Percentiles rank a stretch among this genome's conserved stretches.
These are phyloP conservation scores for Cyberlindnera mrakii DNA, from an alignment of 805 yeast genomes.

Conservation along the genomic window DNA sequence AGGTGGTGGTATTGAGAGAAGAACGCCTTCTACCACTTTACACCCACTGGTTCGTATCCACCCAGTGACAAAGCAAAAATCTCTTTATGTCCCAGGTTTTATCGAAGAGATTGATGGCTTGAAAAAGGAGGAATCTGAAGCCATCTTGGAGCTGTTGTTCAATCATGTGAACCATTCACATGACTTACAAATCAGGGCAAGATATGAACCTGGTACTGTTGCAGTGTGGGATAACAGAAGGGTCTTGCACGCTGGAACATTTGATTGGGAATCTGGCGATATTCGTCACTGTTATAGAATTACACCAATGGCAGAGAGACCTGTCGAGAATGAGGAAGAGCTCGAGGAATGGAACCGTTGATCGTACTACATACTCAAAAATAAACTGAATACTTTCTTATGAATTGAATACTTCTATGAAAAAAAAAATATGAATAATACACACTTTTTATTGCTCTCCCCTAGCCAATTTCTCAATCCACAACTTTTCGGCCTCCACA, in stretches of 20 bases:
- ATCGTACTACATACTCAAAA: too few relatives aligned
- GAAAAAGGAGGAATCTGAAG: slow-evolving; percentile 42
- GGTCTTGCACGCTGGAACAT: slow-evolving; percentile 46
- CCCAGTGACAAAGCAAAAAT: slow-evolving; percentile 61
- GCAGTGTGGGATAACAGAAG: slow-evolving; percentile 24
- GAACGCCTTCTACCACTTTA: slow-evolving; percentile 17
- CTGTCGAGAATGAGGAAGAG: too few relatives aligned
- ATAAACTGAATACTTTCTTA: neutral
- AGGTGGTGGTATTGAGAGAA: slow-evolving; percentile 44
- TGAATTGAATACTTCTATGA: too few relatives aligned
- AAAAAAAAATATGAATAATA: neutral
- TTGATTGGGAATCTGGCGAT: slow-evolving; percentile 35
- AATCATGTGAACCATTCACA: slow-evolving; percentile 41
- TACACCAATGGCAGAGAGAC: slow-evolving; percentile 41
- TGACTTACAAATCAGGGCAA: slow-evolving; percentile 20
- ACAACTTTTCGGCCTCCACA: slow-evolving; percentile 81
- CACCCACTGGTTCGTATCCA: slow-evolving; percentile 61
- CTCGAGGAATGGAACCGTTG: too few relatives aligned
- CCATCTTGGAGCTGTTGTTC: slow-evolving; percentile 41
- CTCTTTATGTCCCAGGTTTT: slow-evolving; percentile 46
- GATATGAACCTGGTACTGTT: slow-evolving; percentile 18
- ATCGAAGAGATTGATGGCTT: slow-evolving; percentile 48
- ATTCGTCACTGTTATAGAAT: slow-evolving; percentile 25
- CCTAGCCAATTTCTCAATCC: slow-evolving; percentile 43
- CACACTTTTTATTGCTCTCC: slow-evolving; percentile 6